Evolutionary conservation across 2,329 filamentous ascomycete species (phyloP).

Genomic region (Escovopsis weberi): DNA sequence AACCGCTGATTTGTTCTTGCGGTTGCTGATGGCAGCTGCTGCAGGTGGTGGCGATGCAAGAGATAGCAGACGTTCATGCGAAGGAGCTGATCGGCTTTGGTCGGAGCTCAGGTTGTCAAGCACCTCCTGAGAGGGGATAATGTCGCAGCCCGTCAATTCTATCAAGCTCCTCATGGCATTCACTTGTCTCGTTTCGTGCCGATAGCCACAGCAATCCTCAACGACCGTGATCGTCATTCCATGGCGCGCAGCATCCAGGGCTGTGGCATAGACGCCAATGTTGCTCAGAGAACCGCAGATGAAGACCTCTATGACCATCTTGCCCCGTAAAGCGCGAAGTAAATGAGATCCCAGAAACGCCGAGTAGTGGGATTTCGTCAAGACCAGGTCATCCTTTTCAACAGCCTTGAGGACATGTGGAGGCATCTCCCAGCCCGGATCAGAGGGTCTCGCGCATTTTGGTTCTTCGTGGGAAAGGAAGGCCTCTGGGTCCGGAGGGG

Average conservation of each 20-base stretch:
- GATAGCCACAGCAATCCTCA: conserved; percentile 78
- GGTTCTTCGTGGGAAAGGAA: conserved; percentile 30
- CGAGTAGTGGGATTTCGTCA: conserved; percentile 72
- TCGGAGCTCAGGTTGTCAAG: conserved; percentile 20
- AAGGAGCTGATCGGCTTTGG: background rate
- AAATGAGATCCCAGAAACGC: conserved; percentile 66
- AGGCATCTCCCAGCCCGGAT: conserved; percentile 31
- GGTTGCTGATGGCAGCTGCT: background rate
- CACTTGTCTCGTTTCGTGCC: conserved; percentile 52
- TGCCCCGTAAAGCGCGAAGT: conserved; percentile 64
- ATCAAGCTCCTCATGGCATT: conserved; percentile 57
- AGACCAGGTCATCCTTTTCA: conserved; percentile 33
- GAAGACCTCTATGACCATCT: conserved; percentile 77
- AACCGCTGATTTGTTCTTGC: conserved; percentile 5
- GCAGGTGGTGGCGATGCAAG: background rate
- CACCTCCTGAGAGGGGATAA: conserved; percentile 46
- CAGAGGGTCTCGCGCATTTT: conserved; percentile 28
- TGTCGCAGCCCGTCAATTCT: conserved; percentile 59
- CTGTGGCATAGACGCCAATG: conserved; percentile 79
- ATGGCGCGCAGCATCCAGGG: conserved; percentile 76
- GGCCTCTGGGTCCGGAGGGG: conserved; percentile 23
- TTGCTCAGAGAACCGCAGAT: conserved; percentile 81
- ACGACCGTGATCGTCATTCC: conserved; percentile 78
- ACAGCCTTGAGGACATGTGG: conserved; percentile 25
- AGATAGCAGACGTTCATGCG: conserved; percentile 2